Conservation (phyloP, 257 asterid species). For the Ballota nigra region DNA sequence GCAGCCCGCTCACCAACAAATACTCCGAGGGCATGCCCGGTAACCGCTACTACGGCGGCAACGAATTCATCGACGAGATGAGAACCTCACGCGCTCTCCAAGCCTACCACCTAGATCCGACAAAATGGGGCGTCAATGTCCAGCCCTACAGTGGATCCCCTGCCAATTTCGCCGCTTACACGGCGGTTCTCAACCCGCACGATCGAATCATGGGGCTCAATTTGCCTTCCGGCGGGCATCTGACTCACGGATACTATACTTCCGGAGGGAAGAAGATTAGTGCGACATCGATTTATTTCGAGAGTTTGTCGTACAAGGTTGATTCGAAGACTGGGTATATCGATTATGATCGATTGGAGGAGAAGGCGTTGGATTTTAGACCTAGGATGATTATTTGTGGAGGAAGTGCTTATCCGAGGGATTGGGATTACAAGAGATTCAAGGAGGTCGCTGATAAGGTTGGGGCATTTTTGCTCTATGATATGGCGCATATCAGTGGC, state of each 20-base stretch:
- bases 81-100: conserved; percentile 64
- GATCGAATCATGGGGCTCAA: conserved; percentile 84
- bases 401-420: conserved; percentile 87
- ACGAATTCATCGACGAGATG: conserved; percentile 64
- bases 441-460: conserved; percentile 57
- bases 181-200: conserved; percentile 77
- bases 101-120: conserved; percentile 59
- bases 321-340: conserved; percentile 79
- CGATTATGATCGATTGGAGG: conserved; percentile 74
- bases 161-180: conserved; percentile 77
- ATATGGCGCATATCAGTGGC: conserved; percentile 98
- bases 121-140: conserved; percentile 69
- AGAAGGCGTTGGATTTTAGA: conserved; percentile 83
- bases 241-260: conserved; percentile 78
- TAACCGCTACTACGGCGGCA: conserved; percentile 61
- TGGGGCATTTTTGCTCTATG: conserved; percentile 84
- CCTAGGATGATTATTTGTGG: conserved; percentile 90
- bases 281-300: conserved; percentile 84
- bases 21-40: conserved; percentile 70
- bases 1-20: conserved; percentile 59
- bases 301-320: conserved; percentile 94
- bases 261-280: conserved; percentile 91
- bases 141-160: conserved; percentile 77
- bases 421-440: conserved; percentile 70
- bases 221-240: conserved; percentile 83